phyloP scores from a whole-genome alignment of 2,329 filamentous ascomycete genomes.

The Fusarium caatingaense region DNA sequence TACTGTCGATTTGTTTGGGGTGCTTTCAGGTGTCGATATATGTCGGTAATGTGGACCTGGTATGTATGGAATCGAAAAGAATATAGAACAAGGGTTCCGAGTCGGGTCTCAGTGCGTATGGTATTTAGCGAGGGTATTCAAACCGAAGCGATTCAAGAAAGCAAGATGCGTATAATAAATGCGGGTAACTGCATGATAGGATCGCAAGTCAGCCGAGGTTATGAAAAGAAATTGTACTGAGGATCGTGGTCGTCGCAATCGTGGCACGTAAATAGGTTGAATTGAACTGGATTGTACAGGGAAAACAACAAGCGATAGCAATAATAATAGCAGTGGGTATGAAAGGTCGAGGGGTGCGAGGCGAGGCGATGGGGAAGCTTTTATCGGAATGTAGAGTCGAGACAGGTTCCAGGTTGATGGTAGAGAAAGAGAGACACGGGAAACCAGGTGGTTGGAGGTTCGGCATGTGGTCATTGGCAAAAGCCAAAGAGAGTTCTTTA shows the following conservation, averaged over 20 bases:
- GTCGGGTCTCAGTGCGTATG: conserved; percentile 31
- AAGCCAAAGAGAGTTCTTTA: conserved; percentile 44
- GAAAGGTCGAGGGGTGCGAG: conserved; percentile 24
- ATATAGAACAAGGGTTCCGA: conserved; percentile 35
- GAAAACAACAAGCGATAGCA: conserved; percentile 10
- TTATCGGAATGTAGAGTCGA: conserved; percentile 34
- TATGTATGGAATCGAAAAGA: conserved; percentile 22
- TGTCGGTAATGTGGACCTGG: conserved; percentile 11
- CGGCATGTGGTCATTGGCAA: conserved; percentile 44
- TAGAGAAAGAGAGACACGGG: conserved; percentile 15
- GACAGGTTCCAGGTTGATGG: conserved; percentile 11
- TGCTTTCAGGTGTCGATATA: conserved; percentile 36
- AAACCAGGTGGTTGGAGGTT: conserved; percentile 47
- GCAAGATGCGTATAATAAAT: conserved; percentile 37
- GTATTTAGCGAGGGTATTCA: conserved; percentile 39
- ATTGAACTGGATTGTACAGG: conserved; percentile 2
- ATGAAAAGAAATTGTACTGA: conserved; percentile 26
- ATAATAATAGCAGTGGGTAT: conserved; percentile 13
- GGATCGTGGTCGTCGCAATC: conserved; percentile 22
- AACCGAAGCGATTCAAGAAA: conserved; percentile 42
- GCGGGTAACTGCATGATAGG: conserved; percentile 47
- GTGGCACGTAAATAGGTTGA: conserved; percentile 23
- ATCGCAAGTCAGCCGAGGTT: conserved; percentile 39
- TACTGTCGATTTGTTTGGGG: conserved; percentile 16
- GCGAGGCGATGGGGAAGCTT: conserved; percentile 18